Evolutionary conservation across 441 rosid species (phyloP), one percentile per base, ranked within the genome.

Genomic region (Viola pubescens): DNA sequence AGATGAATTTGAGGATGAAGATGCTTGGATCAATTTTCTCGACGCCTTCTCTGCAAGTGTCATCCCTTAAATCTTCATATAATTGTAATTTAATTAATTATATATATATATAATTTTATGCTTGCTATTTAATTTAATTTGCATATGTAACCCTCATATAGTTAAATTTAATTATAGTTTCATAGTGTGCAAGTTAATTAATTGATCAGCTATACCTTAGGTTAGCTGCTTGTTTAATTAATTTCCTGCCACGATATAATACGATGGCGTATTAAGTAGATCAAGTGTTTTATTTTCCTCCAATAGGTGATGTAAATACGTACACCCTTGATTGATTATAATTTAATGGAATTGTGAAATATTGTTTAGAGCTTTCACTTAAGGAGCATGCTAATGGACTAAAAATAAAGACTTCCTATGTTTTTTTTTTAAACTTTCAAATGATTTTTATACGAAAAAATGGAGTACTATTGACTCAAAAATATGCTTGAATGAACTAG

Each of bases 21-120:
- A 86, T 40, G 79, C 75, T 45, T 89, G 97, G 98, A 68, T 72
- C 49, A 66, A 79, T 64, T 76, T 81, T 71, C 77, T 92, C 44
- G 83, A 89, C 71, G 82, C 95, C 42, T 74, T 86, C 49, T 75
- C 91, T 0, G 71, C 80, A 12, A 81, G 78, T 76, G 64, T 75
- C 4, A 58, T 73, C 63, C 73, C 80, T 62, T 74, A 46, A 56
- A 9, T 6, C 58, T 16, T 16, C 19, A 16, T 16, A 16, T 16
- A 16, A 16, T 16, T 16, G 1, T 16, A 16, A 16, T 16, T 16
- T 16, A 16, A 1, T 16, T 16, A 16, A 16, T 16, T 16, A 16
- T 1, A 16, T 16, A 16, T 16, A 16, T 7, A 9, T 4, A 45
- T 5, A 6, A 45, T 45, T 9, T 0, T 6, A 45, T 9, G 48